Conservation (phyloP, 225 moss, liverwort and hornwort species). For the Asterella californica region DNA sequence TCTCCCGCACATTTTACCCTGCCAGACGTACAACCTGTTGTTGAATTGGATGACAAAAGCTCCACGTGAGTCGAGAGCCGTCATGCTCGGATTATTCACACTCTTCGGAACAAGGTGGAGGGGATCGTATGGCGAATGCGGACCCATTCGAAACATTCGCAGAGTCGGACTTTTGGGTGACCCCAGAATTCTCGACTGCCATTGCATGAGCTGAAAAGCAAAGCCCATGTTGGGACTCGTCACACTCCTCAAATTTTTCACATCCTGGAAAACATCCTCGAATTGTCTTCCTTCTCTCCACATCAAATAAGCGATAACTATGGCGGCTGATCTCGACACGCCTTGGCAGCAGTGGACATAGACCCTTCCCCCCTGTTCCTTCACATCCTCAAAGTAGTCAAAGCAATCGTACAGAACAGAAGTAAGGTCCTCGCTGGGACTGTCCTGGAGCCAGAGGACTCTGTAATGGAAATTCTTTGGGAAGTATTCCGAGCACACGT, state of each 20-base stretch:
- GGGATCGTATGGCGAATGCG: conserved; percentile 76
- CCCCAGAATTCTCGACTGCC: conserved; percentile 61
- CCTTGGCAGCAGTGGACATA: conserved; percentile 93
- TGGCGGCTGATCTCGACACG: conserved; percentile 75
- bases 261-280: conserved; percentile 69
- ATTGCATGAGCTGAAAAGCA: conserved; percentile 84
- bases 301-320: conserved; percentile 90
- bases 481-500: conserved; percentile 74
- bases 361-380: conserved; percentile 62
- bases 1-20: conserved; percentile 52
- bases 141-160: conserved; percentile 73
- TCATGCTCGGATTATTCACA: conserved; percentile 40
- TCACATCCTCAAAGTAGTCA: conserved; percentile 83
- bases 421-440: conserved; percentile 77
- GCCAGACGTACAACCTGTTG: conserved; percentile 74
- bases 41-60: conserved; percentile 74
- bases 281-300: conserved; percentile 67
- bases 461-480: conserved; percentile 61
- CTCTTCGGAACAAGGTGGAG: conserved; percentile 71
- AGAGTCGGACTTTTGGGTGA: conserved; percentile 41
- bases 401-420: conserved; percentile 83
- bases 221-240: conserved; percentile 88
- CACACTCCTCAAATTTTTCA: conserved; percentile 58
- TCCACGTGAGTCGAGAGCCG: conserved; percentile 72
- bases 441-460: conserved; percentile 91